Conservation (phyloP, 306 rosid genomes). For the Casuarina cunninghamiana region DNA sequence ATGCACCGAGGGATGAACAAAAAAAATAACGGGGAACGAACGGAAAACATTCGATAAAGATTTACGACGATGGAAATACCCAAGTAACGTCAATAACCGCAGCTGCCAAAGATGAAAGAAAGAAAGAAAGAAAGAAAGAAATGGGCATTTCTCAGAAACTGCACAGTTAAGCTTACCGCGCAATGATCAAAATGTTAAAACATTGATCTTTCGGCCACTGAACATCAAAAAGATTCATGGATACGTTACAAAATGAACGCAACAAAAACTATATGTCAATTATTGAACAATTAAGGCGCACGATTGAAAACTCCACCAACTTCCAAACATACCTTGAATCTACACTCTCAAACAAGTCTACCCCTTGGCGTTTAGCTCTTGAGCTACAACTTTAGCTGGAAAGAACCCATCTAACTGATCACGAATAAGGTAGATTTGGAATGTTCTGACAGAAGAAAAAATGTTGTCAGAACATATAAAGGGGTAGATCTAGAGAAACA, state of each 20-base stretch:
- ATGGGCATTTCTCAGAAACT: slow-evolving; percentile 18
- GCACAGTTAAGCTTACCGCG: neutral
- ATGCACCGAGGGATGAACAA: neutral
- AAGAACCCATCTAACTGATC: neutral
- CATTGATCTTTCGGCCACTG: neutral
- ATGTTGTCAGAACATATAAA: slow-evolving; percentile 35
- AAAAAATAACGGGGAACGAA: neutral
- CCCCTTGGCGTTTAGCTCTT: slow-evolving; percentile 12
- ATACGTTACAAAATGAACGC: neutral
- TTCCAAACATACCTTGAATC: slow-evolving; percentile 38
- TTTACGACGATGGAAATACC: slow-evolving; percentile 4
- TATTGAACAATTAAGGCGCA: neutral
- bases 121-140: slow-evolving; percentile 11
- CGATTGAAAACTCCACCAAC: neutral
- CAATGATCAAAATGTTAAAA: neutral
- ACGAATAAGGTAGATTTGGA: slow-evolving; percentile 34
- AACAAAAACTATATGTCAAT: neutral
- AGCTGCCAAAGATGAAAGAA: slow-evolving; percentile 10
- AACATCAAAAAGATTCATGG: slow-evolving; percentile 16
- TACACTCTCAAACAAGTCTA: slow-evolving; percentile 3
- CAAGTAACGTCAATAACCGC: slow-evolving; percentile 4
- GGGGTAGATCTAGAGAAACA: slow-evolving; percentile 33
- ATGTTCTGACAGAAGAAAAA: slow-evolving; percentile 35
- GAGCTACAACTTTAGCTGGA: slow-evolving; percentile 16
- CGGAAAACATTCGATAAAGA: neutral